phyloP scores from a whole-genome alignment of 768 basidiomycete genomes.

The Russula ochroleuca region DNA sequence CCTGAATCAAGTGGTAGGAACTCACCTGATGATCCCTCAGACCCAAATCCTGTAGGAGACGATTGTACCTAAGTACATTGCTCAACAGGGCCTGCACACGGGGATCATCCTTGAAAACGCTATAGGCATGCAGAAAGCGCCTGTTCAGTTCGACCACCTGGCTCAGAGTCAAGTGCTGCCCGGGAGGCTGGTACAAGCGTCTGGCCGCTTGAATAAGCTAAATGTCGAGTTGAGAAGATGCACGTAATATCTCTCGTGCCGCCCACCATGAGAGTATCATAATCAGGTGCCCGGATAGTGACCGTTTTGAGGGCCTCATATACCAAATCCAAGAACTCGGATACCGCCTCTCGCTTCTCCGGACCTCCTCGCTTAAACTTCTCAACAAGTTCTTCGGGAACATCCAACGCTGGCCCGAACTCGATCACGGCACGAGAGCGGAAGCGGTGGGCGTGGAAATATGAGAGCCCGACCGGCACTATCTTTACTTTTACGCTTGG shows the following conservation, averaged over 20 bases:
- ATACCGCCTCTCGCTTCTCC: slow-evolving; percentile 85
- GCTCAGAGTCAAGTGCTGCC: slow-evolving; percentile 85
- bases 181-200: slow-evolving; percentile 87
- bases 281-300: slow-evolving; percentile 92
- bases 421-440: slow-evolving; percentile 96
- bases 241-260: slow-evolving; percentile 1
- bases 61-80: slow-evolving; percentile 87
- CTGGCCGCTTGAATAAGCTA: slow-evolving; percentile 94
- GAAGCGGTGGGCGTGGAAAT: slow-evolving; percentile 56
- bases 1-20: slow-evolving; percentile 8
- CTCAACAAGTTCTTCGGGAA: slow-evolving; percentile 83
- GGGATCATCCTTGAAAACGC: slow-evolving; percentile 87
- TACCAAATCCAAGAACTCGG: slow-evolving; percentile 82
- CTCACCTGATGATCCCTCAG: slow-evolving; percentile 87
- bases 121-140: slow-evolving; percentile 88
- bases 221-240: slow-evolving; percentile 1
- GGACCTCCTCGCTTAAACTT: slow-evolving; percentile 89
- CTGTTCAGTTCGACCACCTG: slow-evolving; percentile 94
- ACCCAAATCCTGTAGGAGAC: slow-evolving; percentile 79
- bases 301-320: slow-evolving; percentile 95
- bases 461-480: slow-evolving; percentile 52
- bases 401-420: slow-evolving; percentile 86
- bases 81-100: slow-evolving; percentile 71
- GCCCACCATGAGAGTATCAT: slow-evolving; percentile 93
- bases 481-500: slow-evolving; percentile 84